Evolutionary conservation across 306 rosid species (phyloP).

Genomic region (Castanospermum australe): DNA sequence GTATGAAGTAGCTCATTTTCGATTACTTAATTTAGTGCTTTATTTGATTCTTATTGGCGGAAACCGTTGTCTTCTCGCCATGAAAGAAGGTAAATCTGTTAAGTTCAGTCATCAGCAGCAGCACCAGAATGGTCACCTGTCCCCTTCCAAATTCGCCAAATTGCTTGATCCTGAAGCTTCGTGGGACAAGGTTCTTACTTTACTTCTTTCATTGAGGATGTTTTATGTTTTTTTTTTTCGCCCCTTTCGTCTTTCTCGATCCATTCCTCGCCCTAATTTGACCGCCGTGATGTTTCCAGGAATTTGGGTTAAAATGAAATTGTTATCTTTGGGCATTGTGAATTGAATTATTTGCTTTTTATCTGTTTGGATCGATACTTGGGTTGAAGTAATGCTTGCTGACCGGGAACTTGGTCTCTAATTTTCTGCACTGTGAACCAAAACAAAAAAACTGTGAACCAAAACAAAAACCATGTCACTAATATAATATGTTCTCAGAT

Average conservation of each 20-base stretch:
- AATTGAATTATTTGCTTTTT: not conserved
- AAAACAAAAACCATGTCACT: not conserved
- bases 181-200: constrained; percentile 85
- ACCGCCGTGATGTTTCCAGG: not conserved
- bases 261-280: not conserved
- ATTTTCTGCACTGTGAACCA: not conserved
- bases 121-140: constrained; percentile 89
- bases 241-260: not conserved
- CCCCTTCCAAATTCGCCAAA: constrained; percentile 89
- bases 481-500: not conserved
- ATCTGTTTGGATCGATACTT: not conserved
- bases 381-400: not conserved
- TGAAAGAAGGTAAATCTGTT: constrained; percentile 87
- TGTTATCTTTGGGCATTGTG: not conserved
- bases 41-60: not conserved
- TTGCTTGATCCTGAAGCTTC: constrained; percentile 97
- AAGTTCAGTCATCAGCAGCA: constrained; percentile 56
- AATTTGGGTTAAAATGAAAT: not conserved
- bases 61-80: constrained; percentile 25
- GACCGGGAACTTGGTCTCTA: not conserved
- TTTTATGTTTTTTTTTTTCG: not conserved
- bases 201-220: not conserved
- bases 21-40: not conserved
- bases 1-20: not conserved
- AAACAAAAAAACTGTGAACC: not conserved